Percentiles rank a stretch among this genome's conserved stretches.
Evolutionary conservation across 2,329 filamentous ascomycete genomes (phyloP).

Genomic region (Exophiala calicioides): DNA sequence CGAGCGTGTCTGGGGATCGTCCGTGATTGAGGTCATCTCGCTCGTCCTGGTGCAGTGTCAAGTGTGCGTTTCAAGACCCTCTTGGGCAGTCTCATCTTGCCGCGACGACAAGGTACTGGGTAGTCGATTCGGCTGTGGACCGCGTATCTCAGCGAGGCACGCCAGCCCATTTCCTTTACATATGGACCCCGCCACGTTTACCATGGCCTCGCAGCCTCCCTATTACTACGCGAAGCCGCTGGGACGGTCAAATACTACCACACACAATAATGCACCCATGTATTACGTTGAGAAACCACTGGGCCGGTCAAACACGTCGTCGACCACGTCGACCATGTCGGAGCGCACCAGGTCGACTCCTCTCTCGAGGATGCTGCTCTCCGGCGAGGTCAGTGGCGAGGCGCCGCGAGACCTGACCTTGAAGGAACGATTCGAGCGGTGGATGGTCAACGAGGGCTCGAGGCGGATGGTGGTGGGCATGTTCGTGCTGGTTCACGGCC

Average conservation of each 20-base stretch:
- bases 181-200: constrained; percentile 20
- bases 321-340: constrained; percentile 26
- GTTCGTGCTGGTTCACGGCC: constrained; percentile 70
- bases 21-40: constrained; percentile 15
- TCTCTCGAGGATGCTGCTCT: constrained; percentile 77
- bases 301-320: constrained; percentile 24
- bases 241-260: constrained; percentile 29
- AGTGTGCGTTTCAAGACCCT: constrained; percentile 22
- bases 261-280: constrained; percentile 29
- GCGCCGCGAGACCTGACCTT: constrained; percentile 66
- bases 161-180: constrained; percentile 13
- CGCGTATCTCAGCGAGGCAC: too few relatives aligned
- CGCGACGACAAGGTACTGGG: constrained; percentile 13
- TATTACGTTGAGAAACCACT: constrained; percentile 32
- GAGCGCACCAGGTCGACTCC: constrained; percentile 82
- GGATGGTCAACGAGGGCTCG: constrained; percentile 90
- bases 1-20: too few relatives aligned
- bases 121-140: constrained; percentile 9
- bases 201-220: constrained; percentile 14
- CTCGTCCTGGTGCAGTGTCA: constrained; percentile 27
- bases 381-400: constrained; percentile 77
- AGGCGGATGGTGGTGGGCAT: constrained; percentile 77
- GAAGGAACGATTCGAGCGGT: constrained; percentile 74
- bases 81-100: constrained; percentile 16
- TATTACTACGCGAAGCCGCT: constrained; percentile 30